Conservation (phyloP, 345 rosid species). For the Leavenworthia alabamica region DNA sequence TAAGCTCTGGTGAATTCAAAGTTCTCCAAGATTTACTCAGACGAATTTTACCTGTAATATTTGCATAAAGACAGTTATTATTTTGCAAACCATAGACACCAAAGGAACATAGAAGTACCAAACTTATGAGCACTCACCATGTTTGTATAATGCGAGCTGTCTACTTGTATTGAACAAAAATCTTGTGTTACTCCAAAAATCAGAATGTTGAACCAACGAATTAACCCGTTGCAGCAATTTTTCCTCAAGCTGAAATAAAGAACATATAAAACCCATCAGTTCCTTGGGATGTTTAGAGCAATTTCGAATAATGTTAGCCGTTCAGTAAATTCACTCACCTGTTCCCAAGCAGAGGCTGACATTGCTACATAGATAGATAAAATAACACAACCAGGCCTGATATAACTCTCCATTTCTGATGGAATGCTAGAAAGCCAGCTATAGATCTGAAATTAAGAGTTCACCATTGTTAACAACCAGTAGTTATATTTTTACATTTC, state of each 20-base stretch:
- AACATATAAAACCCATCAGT: neutral
- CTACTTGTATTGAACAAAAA: conserved; percentile 59
- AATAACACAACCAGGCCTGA: conserved; percentile 89
- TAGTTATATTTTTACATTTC: neutral
- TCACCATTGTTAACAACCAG: neutral
- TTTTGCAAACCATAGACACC: neutral
- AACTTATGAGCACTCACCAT: conserved; percentile 41
- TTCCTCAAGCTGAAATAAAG: conserved; percentile 55
- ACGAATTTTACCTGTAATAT: conserved; percentile 54
- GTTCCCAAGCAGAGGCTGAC: conserved; percentile 61
- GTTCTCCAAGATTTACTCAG: conserved; percentile 63
- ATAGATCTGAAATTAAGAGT: conserved; percentile 48
- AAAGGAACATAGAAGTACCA: neutral
- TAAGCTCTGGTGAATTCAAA: conserved; percentile 66
- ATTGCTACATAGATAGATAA: conserved; percentile 70
- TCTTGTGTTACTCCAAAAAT: conserved; percentile 71
- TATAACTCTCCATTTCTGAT: conserved; percentile 89
- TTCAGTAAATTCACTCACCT: conserved; percentile 41
- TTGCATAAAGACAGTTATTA: conserved; percentile 1
- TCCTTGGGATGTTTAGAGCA: conserved; percentile 31
- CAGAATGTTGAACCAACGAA: conserved; percentile 48
- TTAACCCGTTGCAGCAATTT: conserved; percentile 42
- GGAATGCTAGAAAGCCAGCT: conserved; percentile 87
- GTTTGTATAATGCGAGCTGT: conserved; percentile 56
- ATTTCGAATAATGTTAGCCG: neutral